Evolutionary conservation across 768 basidiomycete species (phyloP).

Genomic region (Ramaria sp.): DNA sequence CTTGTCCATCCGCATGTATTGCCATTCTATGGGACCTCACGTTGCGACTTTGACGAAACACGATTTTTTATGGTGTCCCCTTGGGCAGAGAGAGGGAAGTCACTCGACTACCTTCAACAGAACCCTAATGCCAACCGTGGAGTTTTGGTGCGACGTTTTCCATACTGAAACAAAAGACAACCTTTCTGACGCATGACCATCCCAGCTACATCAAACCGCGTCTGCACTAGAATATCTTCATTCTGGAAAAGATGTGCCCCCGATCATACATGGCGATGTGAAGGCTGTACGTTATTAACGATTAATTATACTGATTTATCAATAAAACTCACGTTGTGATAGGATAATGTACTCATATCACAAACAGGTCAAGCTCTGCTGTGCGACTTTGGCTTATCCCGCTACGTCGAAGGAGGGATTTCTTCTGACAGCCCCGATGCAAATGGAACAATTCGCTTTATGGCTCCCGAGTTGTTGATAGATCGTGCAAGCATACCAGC

Average conservation of each 20-base stretch:
- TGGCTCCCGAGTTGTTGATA: not conserved
- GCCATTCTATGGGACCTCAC: not conserved
- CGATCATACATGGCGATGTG: not conserved
- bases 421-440: not conserved
- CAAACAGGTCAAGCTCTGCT: not conserved
- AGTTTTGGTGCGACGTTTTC: not conserved
- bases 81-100: not conserved
- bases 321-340: not conserved
- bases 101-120: not conserved
- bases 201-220: not conserved
- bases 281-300: not conserved
- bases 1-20: not conserved
- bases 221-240: conserved; percentile 1
- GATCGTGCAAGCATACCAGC: not conserved
- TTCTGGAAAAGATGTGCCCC: conserved; percentile 1
- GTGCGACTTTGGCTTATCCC: not conserved
- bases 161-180: not conserved
- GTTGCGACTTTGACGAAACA: not conserved
- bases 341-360: conserved; percentile 4
- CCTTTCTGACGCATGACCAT: not conserved
- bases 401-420: not conserved
- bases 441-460: not conserved
- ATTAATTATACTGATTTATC: not conserved
- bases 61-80: not conserved
- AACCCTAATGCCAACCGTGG: not conserved